These are phyloP conservation scores for Rehmannia glutinosa DNA, from an alignment of 257 asterid genomes.

Conservation along the genomic window DNA sequence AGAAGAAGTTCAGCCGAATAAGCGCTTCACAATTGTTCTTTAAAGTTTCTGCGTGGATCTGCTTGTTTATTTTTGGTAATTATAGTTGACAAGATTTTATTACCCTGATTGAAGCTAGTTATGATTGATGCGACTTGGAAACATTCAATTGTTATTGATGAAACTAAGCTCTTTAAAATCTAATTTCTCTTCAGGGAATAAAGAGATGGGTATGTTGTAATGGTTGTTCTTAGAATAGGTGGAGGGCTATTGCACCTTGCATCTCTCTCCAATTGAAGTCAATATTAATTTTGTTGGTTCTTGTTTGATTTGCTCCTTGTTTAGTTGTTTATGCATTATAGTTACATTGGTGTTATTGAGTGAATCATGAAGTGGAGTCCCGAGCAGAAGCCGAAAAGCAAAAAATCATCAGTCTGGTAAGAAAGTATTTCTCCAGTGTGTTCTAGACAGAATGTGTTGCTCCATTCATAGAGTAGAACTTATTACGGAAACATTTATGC, in stretches of 20 bases:
- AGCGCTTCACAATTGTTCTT: neutral
- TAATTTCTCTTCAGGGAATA: neutral
- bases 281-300: neutral
- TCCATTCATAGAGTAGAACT: neutral
- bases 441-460: too few species aligned
- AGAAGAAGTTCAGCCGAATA: slow-evolving; percentile 11
- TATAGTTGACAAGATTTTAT: neutral
- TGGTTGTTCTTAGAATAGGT: neutral
- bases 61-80: slow-evolving; percentile 2
- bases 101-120: neutral
- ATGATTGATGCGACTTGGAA: neutral
- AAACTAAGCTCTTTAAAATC: neutral
- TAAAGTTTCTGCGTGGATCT: neutral
- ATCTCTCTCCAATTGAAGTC: neutral
- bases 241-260: neutral
- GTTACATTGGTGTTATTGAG: neutral
- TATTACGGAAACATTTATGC: neutral
- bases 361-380: neutral
- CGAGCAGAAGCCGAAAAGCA: neutral
- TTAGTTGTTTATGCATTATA: neutral
- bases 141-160: neutral
- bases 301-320: neutral
- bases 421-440: neutral
- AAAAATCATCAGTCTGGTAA: neutral
- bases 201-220: neutral